Conservation (phyloP, 202 grass and related monocot genomes). For the Schoenoplectus tabernaemontani region DNA sequence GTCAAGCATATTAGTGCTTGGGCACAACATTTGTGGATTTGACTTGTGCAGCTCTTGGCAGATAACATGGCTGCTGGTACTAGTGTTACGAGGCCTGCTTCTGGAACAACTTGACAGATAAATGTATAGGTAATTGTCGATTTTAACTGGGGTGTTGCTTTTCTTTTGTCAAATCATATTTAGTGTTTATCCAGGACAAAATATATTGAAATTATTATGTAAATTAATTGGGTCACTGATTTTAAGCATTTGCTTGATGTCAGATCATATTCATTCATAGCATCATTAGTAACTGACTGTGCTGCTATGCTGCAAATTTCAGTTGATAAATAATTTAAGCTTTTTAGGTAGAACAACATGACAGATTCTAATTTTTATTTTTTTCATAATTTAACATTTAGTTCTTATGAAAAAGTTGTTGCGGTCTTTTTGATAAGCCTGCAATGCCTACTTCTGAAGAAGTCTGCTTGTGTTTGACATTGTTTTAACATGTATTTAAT, state of each 20-base stretch:
- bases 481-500: not conserved
- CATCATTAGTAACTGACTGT: not conserved
- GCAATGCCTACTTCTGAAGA: not conserved
- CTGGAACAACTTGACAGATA: not conserved
- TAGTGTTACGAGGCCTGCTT: not conserved
- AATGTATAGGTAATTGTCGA: not conserved
- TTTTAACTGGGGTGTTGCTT: not conserved
- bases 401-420: not conserved
- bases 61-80: constrained; percentile 11
- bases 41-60: not conserved
- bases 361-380: not conserved
- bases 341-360: not conserved
- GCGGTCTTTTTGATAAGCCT: not conserved
- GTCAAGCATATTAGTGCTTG: not conserved
- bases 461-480: not conserved
- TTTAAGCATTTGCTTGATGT: not conserved
- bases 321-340: not conserved
- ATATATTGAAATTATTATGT: not conserved
- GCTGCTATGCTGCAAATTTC: not conserved
- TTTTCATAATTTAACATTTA: not conserved
- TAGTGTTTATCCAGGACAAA: not conserved
- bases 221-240: not conserved
- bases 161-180: not conserved
- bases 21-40: not conserved
- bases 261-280: not conserved